Percentiles rank a stretch among this genome's conserved stretches.
Evolutionary conservation across 768 basidiomycete genomes (phyloP).

Genomic region (Suillus brevipes): DNA sequence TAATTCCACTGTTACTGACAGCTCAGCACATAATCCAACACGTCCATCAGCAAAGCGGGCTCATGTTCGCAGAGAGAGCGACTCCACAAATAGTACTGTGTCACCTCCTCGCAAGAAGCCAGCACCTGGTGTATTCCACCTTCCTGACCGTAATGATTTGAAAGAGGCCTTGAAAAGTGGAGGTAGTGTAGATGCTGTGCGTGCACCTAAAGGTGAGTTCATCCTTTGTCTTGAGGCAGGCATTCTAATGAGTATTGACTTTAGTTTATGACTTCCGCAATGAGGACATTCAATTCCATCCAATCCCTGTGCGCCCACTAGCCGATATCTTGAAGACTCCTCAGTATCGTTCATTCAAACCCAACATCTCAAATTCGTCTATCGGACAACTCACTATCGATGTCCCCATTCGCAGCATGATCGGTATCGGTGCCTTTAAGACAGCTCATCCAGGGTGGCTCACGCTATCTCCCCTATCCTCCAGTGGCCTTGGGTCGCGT

Average conservation of each 20-base stretch:
- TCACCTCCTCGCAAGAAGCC: background rate
- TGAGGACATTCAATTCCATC: background rate
- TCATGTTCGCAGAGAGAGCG: background rate
- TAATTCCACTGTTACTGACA: too few species aligned
- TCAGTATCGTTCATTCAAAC: background rate
- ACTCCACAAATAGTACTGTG: background rate
- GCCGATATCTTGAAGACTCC: background rate
- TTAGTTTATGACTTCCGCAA: background rate
- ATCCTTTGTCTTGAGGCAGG: background rate
- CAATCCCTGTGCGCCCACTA: conserved; percentile 1
- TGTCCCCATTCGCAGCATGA: background rate
- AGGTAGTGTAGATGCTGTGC: background rate
- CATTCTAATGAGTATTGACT: background rate
- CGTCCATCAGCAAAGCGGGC: background rate
- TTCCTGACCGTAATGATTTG: background rate
- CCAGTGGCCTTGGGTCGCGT: background rate
- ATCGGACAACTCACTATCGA: background rate
- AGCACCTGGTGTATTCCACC: background rate
- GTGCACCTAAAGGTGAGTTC: conserved; percentile 7
- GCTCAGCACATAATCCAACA: too few species aligned
- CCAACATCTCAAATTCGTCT: background rate
- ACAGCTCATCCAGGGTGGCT: conserved; percentile 1
- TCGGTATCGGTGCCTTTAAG: conserved; percentile 13
- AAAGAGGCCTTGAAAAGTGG: conserved; percentile 6
- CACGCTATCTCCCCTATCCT: background rate